These are phyloP conservation scores for Mycena galopus DNA, from an alignment of 768 basidiomycete genomes.

Conservation along the genomic window DNA sequence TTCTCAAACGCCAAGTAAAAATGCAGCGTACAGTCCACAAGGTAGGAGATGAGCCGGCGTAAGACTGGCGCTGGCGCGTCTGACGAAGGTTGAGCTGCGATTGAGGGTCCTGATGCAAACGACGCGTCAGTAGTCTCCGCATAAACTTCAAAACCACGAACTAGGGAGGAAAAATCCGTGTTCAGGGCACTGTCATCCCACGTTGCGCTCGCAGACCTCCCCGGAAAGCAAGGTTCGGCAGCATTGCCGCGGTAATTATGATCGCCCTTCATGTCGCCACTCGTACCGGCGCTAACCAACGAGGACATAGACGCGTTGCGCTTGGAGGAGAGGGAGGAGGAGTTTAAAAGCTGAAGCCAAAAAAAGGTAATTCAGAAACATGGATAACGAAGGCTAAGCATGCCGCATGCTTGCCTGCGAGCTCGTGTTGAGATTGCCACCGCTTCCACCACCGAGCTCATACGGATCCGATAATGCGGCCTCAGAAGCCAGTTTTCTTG, in stretches of 20 bases:
- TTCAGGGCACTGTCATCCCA: slow-evolving; percentile 72
- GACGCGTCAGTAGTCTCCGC: slow-evolving; percentile 17
- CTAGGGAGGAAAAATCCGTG: slow-evolving; percentile 64
- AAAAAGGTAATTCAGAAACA: slow-evolving; percentile 29
- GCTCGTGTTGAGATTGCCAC: slow-evolving; percentile 69
- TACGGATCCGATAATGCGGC: slow-evolving; percentile 62
- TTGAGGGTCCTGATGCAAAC: slow-evolving; percentile 56
- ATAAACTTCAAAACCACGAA: slow-evolving; percentile 43
- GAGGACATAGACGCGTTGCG: slow-evolving; percentile 77
- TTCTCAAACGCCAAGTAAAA: slow-evolving; percentile 17
- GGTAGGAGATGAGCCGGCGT: slow-evolving; percentile 55
- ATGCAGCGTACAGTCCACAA: slow-evolving; percentile 54
- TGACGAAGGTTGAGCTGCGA: slow-evolving; percentile 59
- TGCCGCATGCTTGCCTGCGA: slow-evolving; percentile 69
- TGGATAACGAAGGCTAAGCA: slow-evolving; percentile 18
- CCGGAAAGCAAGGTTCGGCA: slow-evolving; percentile 64
- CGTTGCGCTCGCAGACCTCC: slow-evolving; percentile 64
- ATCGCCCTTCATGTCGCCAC: slow-evolving; percentile 62
- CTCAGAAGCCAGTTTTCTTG: slow-evolving; percentile 61
- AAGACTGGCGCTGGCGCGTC: slow-evolving; percentile 60
- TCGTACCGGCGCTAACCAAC: slow-evolving; percentile 56
- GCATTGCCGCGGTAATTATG: slow-evolving; percentile 60
- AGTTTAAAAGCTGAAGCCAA: slow-evolving; percentile 68
- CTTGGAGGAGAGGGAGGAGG: slow-evolving; percentile 61
- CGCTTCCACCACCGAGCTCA: slow-evolving; percentile 62